Base-by-base conservation (phyloP, 768 basidiomycete genomes). In the Lactarius quietus region DNA sequence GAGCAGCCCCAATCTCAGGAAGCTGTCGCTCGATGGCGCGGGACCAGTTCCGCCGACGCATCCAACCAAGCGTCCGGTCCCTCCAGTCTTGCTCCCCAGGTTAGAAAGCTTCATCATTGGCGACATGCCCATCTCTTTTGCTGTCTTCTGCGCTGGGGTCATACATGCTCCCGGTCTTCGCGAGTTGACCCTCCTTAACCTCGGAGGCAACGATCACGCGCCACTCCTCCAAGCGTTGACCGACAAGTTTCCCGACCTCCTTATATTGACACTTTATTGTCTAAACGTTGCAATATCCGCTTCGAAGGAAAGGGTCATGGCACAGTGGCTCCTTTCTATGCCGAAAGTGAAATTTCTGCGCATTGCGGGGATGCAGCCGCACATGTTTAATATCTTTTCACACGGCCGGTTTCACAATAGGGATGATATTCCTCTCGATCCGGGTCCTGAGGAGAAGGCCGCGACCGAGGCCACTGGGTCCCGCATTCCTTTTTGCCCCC, bases 21-120 rank as follows among this genome's bases (percentile, higher is more conserved):
- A 84, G 61, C 78, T 92, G 51, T 78, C 82, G 20, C 70, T 91
- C 39, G 85, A 89, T 70, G 84, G 84, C 57, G 87, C 86, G 31
- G 86, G 87, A 6, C 87, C 88, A 26, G 68, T 35, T 64, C 73
- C 48, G 66, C 72, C 61, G 78, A 72, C 69, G 63, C 72, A 57
- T 66, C 8, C 31, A 62, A 41, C 41, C 72, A 70, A 36, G 71
- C 72, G 28, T 55, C 68, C 57, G 59, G 48, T 31, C 57, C 59
- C 66, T 1, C 82, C 86, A 6, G 71, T 90, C 63, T 63, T 73
- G 6, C 81, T 90, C 57, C 79, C 77, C 14, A 69, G 77, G 35
- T 78, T 91, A 15, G 80, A 77, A 64, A 79, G 78, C 51, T 76
- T 91, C 17, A 76, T 83, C 45, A 67, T 89, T n/a, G 86, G 85